These are phyloP conservation scores for rapeseed (Brassica napus) DNA, from an alignment of 345 rosid genomes.

Conservation along the genomic window Da-Ae NC_063447.1:57168001-57168500, in stretches of 20 bases:
- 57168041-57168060: neutral
- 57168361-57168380: constrained; percentile 22
- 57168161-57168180: neutral
- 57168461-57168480: neutral
- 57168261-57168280: constrained; percentile 30
- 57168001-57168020: constrained; percentile 8
- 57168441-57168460: constrained; percentile 28
- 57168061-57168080: neutral
- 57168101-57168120: constrained; percentile 7
- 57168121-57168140: neutral
- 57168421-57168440: constrained; percentile 24
- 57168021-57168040: neutral
- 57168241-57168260: constrained; percentile 29
- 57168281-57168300: neutral
- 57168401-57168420: constrained; percentile 21
- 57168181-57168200: constrained; percentile 1
- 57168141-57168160: neutral
- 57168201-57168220: constrained; percentile 19
- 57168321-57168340: constrained; percentile 10
- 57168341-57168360: constrained; percentile 16
- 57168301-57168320: constrained; percentile 25
- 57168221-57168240: constrained; percentile 10
- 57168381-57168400: constrained; percentile 3
- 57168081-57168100: neutral
- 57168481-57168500: constrained; percentile 17